Evolutionary conservation across 441 rosid genomes (phyloP).

Genomic region (Lepidium campestre): DNA sequence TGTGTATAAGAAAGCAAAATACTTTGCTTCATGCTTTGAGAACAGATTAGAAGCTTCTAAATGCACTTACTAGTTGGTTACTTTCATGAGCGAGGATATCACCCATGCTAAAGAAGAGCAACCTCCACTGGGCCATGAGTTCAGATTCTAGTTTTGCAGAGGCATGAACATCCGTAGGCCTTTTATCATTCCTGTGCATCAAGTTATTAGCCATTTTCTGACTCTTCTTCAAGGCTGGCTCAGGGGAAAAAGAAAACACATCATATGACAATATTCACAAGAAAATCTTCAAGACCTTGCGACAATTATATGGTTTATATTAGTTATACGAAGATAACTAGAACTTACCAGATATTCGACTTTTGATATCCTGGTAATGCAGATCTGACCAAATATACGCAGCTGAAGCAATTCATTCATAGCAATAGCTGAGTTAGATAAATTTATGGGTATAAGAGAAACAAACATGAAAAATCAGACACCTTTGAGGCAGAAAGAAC

Average conservation of each 20-base stretch:
- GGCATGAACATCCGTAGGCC: slow-evolving; percentile 31
- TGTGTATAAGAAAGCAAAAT: neutral
- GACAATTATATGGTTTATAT: neutral
- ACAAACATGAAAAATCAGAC: neutral
- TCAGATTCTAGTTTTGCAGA: slow-evolving; percentile 49
- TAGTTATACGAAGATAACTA: neutral
- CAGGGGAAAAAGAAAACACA: neutral
- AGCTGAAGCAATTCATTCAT: slow-evolving; percentile 44
- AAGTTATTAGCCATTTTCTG: slow-evolving; percentile 59
- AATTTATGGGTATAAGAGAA: neutral
- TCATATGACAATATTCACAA: neutral
- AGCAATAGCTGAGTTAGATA: neutral
- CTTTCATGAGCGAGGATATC: slow-evolving; percentile 57
- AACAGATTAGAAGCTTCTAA: neutral
- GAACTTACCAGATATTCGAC: slow-evolving; percentile 56
- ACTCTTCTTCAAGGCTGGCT: slow-evolving; percentile 72
- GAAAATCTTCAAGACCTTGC: neutral
- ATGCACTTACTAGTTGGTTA: slow-evolving; percentile 66
- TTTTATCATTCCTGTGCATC: slow-evolving; percentile 45
- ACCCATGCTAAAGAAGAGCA: slow-evolving; percentile 81
- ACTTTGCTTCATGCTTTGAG: neutral
- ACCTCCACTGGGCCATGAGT: slow-evolving; percentile 66
- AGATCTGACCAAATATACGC: slow-evolving; percentile 94
- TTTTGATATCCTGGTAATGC: slow-evolving; percentile 81
- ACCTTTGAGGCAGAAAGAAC: slow-evolving; percentile 90